Evolutionary conservation across 495 filamentous ascomycete genomes (phyloP).

Genomic region (Neurospora sp.): DNA sequence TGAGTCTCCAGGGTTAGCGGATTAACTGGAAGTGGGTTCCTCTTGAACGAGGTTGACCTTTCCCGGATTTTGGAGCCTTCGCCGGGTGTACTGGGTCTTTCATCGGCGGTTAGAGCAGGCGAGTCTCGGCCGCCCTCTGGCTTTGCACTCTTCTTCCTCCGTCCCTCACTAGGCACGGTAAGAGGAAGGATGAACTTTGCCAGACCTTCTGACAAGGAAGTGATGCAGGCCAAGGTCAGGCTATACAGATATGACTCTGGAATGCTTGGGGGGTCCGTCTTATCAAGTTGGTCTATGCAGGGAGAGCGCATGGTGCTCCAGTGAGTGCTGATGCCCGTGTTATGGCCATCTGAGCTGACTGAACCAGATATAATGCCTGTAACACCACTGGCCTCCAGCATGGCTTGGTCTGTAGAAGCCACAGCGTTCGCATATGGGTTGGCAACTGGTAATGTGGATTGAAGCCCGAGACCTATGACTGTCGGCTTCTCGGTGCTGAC

Average conservation of each 20-base stretch:
- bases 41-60: constrained; percentile 40
- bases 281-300: constrained; percentile 91
- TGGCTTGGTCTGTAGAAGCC: constrained; percentile 61
- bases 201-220: constrained; percentile 77
- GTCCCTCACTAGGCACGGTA: constrained; percentile 58
- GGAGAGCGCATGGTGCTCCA: constrained; percentile 85
- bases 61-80: constrained; percentile 18
- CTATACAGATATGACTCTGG: constrained; percentile 93
- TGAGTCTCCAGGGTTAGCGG: constrained; percentile 65
- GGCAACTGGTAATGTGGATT: constrained; percentile 65
- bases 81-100: constrained; percentile 10
- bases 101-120: constrained; percentile 28
- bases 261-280: constrained; percentile 68
- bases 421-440: constrained; percentile 28
- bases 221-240: constrained; percentile 79
- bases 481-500: constrained; percentile 82
- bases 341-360: constrained; percentile 53
- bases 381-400: constrained; percentile 78
- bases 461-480: constrained; percentile 76
- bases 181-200: constrained; percentile 88
- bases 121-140: constrained; percentile 36
- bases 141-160: constrained; percentile 39
- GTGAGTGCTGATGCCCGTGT: constrained; percentile 71
- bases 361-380: constrained; percentile 77
- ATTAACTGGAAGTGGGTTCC: constrained; percentile 63